These are phyloP conservation scores for Torulaspora gathmanii DNA, from an alignment of 805 yeast genomes.

Conservation along the genomic window DNA sequence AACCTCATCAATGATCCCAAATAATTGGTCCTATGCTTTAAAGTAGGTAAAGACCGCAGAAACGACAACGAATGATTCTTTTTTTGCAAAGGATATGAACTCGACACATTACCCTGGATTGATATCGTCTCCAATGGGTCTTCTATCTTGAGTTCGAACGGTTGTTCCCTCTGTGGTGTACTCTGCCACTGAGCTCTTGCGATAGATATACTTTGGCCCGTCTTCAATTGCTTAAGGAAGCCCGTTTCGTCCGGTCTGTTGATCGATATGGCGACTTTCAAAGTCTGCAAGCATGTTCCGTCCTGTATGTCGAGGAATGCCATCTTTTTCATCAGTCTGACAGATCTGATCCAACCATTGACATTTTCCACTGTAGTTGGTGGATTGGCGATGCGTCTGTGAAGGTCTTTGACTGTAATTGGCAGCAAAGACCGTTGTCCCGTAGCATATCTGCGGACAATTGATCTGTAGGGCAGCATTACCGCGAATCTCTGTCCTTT, in stretches of 20 bases:
- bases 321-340: conserved; percentile 67
- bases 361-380: conserved; percentile 32
- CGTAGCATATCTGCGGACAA: conserved; percentile 3
- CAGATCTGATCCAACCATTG: conserved; percentile 71
- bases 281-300: conserved; percentile 55
- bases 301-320: conserved; percentile 79
- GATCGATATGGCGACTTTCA: conserved; percentile 51
- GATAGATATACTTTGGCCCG: conserved; percentile 46
- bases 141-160: conserved; percentile 45
- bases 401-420: conserved; percentile 8
- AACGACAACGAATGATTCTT: conserved; percentile 63
- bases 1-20: conserved; percentile 64
- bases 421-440: conserved; percentile 28
- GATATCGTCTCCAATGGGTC: conserved; percentile 36
- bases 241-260: conserved; percentile 27
- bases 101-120: conserved; percentile 58
- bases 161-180: conserved; percentile 41
- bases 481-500: neutral
- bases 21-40: conserved; percentile 69
- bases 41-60: conserved; percentile 67
- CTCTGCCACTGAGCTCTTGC: conserved; percentile 35
- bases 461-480: neutral
- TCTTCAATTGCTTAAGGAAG: conserved; percentile 32
- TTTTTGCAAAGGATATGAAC: conserved; percentile 77
- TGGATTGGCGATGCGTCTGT: conserved; percentile 5